Evolutionary conservation across 1,284 basidiomycete species (phyloP).

Genomic region (Microstroma glucosiphilum): DNA sequence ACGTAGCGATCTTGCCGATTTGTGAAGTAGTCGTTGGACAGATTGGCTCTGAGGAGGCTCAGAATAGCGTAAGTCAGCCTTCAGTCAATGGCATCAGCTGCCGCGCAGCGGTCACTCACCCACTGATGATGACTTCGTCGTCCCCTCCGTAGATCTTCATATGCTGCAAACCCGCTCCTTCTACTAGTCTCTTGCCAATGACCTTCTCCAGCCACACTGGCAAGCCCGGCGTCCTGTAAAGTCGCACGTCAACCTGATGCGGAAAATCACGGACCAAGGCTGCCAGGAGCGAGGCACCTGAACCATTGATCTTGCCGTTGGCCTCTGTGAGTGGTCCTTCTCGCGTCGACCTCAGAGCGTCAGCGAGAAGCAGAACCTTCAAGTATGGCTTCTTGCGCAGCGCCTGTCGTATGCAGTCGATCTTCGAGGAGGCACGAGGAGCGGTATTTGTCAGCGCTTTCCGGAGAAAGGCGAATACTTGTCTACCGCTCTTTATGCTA

Average conservation of each 20-base stretch:
- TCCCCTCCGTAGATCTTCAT: conserved; percentile 93
- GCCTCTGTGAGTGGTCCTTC: conserved; percentile 52
- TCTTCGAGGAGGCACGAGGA: conserved; percentile 4
- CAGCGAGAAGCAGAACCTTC: conserved; percentile 69
- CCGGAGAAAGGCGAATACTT: neutral
- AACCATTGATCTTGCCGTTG: conserved; percentile 46
- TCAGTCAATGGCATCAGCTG: neutral
- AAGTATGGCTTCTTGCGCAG: conserved; percentile 58
- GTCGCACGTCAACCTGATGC: conserved; percentile 64
- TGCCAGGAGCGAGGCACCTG: conserved; percentile 52
- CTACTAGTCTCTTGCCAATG: conserved; percentile 87
- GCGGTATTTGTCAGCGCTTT: conserved; percentile 5
- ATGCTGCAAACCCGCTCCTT: conserved; percentile 98
- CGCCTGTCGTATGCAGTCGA: conserved; percentile 22
- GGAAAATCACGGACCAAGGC: conserved; percentile 56
- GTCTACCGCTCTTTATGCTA: neutral
- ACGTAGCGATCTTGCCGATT: conserved; percentile 92
- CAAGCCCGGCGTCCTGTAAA: conserved; percentile 77
- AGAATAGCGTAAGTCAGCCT: neutral
- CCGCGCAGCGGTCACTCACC: conserved; percentile 56
- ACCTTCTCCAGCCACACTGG: conserved; percentile 65
- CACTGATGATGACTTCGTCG: conserved; percentile 83
- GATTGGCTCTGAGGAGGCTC: conserved; percentile 68
- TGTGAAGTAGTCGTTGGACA: conserved; percentile 88
- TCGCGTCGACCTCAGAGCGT: conserved; percentile 85